phyloP scores from a whole-genome alignment of 805 yeast species.

The Vanderwaltozyma verrucispora region DNA sequence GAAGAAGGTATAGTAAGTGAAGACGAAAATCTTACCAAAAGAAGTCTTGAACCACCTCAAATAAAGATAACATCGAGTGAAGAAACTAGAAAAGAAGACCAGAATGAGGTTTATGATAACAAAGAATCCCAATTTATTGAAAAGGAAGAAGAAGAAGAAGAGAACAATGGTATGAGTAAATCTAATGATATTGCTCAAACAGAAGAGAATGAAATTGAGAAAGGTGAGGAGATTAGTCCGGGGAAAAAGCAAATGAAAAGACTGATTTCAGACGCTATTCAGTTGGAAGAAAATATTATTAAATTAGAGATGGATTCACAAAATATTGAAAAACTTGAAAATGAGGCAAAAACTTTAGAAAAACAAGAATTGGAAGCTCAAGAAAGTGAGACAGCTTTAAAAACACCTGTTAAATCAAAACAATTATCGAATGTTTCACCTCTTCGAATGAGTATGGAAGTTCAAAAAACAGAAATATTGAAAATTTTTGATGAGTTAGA shows the following conservation, averaged over 20 bases:
- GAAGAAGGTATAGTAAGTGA: too few species aligned
- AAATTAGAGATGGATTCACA: conserved; percentile 1
- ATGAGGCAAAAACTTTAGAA: too few species aligned
- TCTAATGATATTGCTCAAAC: too few species aligned
- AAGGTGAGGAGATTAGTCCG: background rate
- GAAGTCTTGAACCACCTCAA: too few species aligned
- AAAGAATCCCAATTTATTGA: too few species aligned
- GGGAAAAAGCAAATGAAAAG: conserved; percentile 1
- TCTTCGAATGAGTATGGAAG: conserved; percentile 1
- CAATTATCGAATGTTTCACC: background rate
- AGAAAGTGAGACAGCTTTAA: background rate
- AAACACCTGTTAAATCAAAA: background rate
- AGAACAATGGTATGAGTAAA: too few species aligned
- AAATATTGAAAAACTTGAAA: background rate
- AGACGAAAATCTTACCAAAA: too few species aligned
- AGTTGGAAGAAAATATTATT: conserved; percentile 1
- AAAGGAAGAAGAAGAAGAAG: too few species aligned
- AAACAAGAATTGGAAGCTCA: background rate
- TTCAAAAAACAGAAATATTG: conserved; percentile 1
- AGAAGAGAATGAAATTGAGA: too few species aligned
- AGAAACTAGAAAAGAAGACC: too few species aligned
- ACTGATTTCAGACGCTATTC: background rate
- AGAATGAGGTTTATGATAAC: too few species aligned
- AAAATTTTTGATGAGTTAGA: background rate
- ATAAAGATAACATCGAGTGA: too few species aligned